Base-by-base conservation (phyloP, 2,329 filamentous ascomycete genomes). In the Phialophora tarda region DNA sequence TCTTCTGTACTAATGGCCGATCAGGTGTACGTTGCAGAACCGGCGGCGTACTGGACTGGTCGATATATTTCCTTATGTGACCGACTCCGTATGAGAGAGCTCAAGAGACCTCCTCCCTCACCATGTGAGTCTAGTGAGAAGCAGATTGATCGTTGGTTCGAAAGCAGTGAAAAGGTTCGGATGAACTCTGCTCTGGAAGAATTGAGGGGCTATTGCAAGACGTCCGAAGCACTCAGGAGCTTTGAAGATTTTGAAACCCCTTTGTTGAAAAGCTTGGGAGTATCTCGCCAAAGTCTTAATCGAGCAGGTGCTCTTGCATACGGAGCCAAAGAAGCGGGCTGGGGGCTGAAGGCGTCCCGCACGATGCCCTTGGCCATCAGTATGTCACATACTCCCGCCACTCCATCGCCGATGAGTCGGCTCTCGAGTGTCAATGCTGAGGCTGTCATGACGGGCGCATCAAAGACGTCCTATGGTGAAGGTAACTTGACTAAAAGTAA, bases 61-160 rank as follows among this genome's bases (percentile, higher is more conserved):
- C 71, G 71, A 23, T 71, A 69, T 65, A 47, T 69, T 44, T 59
- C 66, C 7, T 26, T 71, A 2, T 66, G 66, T 57, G 71, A 71
- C 44, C 68, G 64, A 23, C 34, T 70, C 26, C 58, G 61, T 38
- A 67, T 53, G 44, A 34, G 63, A 34, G 64, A 68, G 48, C 21
- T 66, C 17, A 50, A 53, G 12, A 51, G 12, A 47, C 38, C 32
- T 23, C 14, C 32, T 23, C 38, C 54, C 14, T 59, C 64, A 8
- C 23, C 54, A 4, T 48, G 55, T 2, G 55, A 63, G 6, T 41
- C 61, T 2, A 57, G 14, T 26, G 62, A 58, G 34, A 60, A 64
- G 38, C 56, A 59, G 24, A 28, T 53, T 23, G 66, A 69, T 21
- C 38, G 21, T 28, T 7, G 62, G 8, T 68, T 68, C 48, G 69